Conservation (phyloP, 306 rosid genomes). For the Lathyrus aphaca region DNA sequence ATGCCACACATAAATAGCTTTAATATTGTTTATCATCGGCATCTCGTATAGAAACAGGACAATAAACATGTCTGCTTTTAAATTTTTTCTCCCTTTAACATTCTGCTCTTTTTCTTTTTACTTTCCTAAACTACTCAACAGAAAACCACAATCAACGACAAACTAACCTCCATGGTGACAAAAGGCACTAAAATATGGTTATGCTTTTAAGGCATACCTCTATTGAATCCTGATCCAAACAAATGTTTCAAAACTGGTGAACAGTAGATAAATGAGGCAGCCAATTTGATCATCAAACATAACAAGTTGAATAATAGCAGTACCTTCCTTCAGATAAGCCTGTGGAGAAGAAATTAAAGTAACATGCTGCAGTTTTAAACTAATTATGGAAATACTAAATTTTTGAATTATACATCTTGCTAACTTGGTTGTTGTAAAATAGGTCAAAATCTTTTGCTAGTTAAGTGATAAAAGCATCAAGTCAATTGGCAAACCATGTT, state of each 20-base stretch:
- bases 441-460: conserved; percentile 35
- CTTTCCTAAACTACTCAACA: conserved; percentile 43
- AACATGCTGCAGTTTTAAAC: conserved; percentile 87
- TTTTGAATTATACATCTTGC: conserved; percentile 44
- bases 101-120: conserved; percentile 32
- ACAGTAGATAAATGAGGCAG: conserved; percentile 94
- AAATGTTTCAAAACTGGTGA: conserved; percentile 95
- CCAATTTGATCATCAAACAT: conserved; percentile 96
- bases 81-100: conserved; percentile 26
- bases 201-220: conserved; percentile 99
- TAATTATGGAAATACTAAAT: conserved; percentile 55
- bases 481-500: conserved; percentile 33
- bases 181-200: conserved; percentile 71
- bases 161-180: conserved; percentile 87
- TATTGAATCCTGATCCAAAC: conserved; percentile 97
- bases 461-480: conserved; percentile 42
- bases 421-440: conserved; percentile 30
- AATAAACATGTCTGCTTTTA: conserved; percentile 40
- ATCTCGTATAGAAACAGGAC: conserved; percentile 35
- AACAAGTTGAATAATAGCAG: conserved; percentile 95
- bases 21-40: conserved; percentile 42
- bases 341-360: conserved; percentile 92
- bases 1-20: conserved; percentile 33
- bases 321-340: conserved; percentile 99
- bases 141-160: conserved; percentile 62